A percentile compares a stretch with the other conserved stretches of the same genome.
phyloP scores from a whole-genome alignment of 768 basidiomycete species.

The Tulasnella calospora region DNA sequence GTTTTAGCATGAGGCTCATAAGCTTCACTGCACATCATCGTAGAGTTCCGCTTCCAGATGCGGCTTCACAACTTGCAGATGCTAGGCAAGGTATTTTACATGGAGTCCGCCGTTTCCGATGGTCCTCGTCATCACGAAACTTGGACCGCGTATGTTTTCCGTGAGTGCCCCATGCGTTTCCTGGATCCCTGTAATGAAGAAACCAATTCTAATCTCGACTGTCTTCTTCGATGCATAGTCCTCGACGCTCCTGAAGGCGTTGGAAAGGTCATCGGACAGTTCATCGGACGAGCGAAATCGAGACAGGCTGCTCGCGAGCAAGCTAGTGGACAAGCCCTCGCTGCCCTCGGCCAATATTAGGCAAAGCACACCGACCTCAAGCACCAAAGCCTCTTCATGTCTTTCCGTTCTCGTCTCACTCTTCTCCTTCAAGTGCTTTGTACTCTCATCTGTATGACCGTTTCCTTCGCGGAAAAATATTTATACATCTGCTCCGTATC shows the following conservation, averaged over 20 bases:
- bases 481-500: too few relatives aligned
- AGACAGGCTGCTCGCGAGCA: slow-evolving; percentile 7
- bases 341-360: background rate
- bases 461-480: too few relatives aligned
- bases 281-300: background rate
- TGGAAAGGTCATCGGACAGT: background rate
- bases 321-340: background rate
- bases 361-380: background rate
- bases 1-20: too few relatives aligned
- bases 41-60: background rate
- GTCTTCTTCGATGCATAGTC: background rate
- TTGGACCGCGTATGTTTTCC: background rate
- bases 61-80: slow-evolving; percentile 3
- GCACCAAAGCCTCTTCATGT: background rate
- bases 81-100: background rate
- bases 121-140: background rate
- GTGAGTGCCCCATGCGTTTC: background rate
- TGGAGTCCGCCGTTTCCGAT: background rate
- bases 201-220: background rate
- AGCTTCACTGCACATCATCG: too few relatives aligned
- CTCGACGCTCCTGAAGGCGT: background rate
- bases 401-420: background rate
- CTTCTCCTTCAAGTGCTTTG: background rate
- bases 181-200: background rate
- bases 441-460: background rate